These are phyloP conservation scores for slime mould (Dictyostelium discoideum) DNA, from an alignment of 78 protist genomes.

Conservation along the genomic window DNA sequence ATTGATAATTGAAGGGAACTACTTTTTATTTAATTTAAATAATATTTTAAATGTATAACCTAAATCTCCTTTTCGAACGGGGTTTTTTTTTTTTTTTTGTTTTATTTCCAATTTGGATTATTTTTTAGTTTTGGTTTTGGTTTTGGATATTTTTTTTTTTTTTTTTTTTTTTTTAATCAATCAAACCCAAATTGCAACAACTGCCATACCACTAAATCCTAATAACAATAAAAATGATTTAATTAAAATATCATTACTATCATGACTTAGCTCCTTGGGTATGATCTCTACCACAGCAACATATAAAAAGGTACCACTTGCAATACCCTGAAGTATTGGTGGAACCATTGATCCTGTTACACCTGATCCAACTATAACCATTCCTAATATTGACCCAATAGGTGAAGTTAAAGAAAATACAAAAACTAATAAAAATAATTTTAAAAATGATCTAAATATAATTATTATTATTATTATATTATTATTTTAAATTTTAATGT, in stretches of 20 bases:
- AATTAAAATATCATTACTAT: conserved; percentile 13
- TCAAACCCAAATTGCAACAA: conserved; percentile 61
- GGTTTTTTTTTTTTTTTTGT: neutral
- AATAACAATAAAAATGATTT: conserved; percentile 58
- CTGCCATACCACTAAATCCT: conserved; percentile 43
- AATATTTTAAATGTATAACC: too few species aligned
- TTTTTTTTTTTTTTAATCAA: neutral
- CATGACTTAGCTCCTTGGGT: conserved; percentile 49
- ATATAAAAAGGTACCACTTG: conserved; percentile 72
- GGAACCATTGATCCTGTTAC: neutral
- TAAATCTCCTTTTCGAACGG: neutral
- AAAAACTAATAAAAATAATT: conserved; percentile 25
- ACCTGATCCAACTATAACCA: neutral
- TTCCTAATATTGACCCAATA: conserved; percentile 48
- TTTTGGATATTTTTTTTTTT: neutral
- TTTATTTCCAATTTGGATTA: neutral
- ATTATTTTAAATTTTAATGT: neutral
- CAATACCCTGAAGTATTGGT: conserved; percentile 60
- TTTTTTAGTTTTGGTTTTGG: neutral
- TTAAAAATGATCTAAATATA: conserved; percentile 22
- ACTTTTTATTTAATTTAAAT: too few species aligned
- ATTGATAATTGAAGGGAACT: too few species aligned
- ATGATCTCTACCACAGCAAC: conserved; percentile 51
- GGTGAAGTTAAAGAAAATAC: conserved; percentile 68
- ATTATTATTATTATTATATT: neutral